Conservation (phyloP, 2,329 filamentous ascomycete species). For the Colletotrichum tropicale region DNA sequence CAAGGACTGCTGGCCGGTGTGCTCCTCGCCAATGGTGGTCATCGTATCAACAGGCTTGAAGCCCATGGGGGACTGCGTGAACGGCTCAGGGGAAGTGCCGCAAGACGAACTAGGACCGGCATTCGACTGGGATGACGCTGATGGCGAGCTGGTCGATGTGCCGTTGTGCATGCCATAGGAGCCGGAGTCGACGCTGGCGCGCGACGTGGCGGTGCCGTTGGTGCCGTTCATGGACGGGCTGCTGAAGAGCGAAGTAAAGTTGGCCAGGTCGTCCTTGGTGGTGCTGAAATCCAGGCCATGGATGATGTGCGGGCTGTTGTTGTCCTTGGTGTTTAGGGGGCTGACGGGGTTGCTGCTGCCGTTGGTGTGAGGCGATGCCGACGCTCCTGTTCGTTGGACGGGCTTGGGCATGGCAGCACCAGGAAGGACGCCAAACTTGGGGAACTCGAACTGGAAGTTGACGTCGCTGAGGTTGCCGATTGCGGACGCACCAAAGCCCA, state of each 20-base stretch:
- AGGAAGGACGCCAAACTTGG: constrained; percentile 83
- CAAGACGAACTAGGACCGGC: constrained; percentile 68
- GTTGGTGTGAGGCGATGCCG: constrained; percentile 15
- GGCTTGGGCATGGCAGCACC: constrained; percentile 40
- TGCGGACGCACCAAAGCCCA: constrained; percentile 51
- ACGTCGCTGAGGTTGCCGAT: constrained; percentile 71
- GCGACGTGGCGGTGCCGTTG: constrained; percentile 43
- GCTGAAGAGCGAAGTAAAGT: constrained; percentile 62
- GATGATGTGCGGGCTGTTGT: constrained; percentile 34
- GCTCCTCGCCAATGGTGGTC: constrained; percentile 70
- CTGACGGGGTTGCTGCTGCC: constrained; percentile 37
- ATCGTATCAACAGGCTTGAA: constrained; percentile 67
- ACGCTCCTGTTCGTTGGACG: neutral
- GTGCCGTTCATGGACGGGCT: constrained; percentile 52
- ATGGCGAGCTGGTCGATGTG: constrained; percentile 68
- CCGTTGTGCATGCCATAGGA: constrained; percentile 49
- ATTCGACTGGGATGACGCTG: constrained; percentile 65
- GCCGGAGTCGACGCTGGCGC: constrained; percentile 55
- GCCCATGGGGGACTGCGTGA: constrained; percentile 71
- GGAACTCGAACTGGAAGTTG: constrained; percentile 95
- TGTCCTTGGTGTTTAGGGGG: constrained; percentile 35
- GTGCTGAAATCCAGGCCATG: constrained; percentile 24
- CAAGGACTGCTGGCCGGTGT: constrained; percentile 37
- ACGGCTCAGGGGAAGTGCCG: constrained; percentile 79
- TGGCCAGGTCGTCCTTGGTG: constrained; percentile 56